Evolutionary conservation across 805 yeast genomes (phyloP).

Genomic region (Yamadazyma sp.): DNA sequence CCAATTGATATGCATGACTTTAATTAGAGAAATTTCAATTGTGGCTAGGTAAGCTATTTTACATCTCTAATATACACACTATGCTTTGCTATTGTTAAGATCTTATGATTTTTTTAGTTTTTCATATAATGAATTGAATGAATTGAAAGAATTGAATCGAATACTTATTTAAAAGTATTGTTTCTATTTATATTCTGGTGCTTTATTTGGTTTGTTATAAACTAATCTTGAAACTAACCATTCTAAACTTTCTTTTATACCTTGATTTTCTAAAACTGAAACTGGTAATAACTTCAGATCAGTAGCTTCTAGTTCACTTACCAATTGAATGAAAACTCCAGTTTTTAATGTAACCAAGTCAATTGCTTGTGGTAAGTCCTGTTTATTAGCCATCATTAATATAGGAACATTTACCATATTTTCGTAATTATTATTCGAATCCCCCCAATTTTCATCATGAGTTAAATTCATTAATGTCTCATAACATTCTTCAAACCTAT

Average conservation of each 20-base stretch:
- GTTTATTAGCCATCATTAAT: slow-evolving; percentile 93
- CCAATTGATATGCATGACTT: too few species aligned
- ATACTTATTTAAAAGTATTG: too few species aligned
- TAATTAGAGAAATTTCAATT: too few species aligned
- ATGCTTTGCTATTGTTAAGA: too few species aligned
- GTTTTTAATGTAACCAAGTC: slow-evolving; percentile 61
- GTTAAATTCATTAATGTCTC: slow-evolving; percentile 53
- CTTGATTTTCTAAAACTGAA: slow-evolving; percentile 80
- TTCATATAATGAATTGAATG: too few species aligned
- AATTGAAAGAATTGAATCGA: too few species aligned
- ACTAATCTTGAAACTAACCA: slow-evolving; percentile 79
- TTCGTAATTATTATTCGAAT: slow-evolving; percentile 16
- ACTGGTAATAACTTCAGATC: slow-evolving; percentile 89
- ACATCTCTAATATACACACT: too few species aligned
- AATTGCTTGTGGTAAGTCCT: slow-evolving; percentile 58
- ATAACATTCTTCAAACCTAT: slow-evolving; percentile 78
- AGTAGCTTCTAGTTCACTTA: slow-evolving; percentile 78
- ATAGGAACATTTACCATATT: slow-evolving; percentile 68
- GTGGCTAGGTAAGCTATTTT: too few species aligned
- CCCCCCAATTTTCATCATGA: slow-evolving; percentile 41
- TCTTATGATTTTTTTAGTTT: too few species aligned
- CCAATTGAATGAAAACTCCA: slow-evolving; percentile 81
- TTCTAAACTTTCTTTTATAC: slow-evolving; percentile 81
- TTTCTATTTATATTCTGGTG: slow-evolving; percentile 56
- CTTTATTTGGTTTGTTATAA: slow-evolving; percentile 58